A percentile compares a stretch with the other conserved stretches of the same genome.
phyloP scores from a whole-genome alignment of 1,284 basidiomycete species.

The Phenoliferia sp. region DNA sequence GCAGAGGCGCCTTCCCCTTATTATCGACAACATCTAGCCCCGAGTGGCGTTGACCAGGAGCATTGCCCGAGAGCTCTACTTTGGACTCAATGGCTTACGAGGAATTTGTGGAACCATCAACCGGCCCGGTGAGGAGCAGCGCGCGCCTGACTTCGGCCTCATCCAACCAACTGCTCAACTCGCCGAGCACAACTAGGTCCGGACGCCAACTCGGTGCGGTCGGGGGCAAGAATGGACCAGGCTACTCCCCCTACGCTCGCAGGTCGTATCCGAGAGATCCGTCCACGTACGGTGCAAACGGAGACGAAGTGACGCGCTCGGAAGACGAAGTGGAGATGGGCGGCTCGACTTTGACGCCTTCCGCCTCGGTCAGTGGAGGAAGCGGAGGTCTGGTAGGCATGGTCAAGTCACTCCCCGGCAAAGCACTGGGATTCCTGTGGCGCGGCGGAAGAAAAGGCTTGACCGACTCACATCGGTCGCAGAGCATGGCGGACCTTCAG shows the following conservation, averaged over 20 bases:
- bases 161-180: no score
- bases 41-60: no score
- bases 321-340: neutral
- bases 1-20: no score
- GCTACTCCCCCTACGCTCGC: conserved; percentile 28
- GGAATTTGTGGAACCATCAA: no score
- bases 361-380: neutral
- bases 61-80: no score
- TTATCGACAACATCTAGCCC: no score
- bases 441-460: neutral
- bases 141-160: no score
- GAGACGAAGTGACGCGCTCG: neutral
- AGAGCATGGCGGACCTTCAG: neutral
- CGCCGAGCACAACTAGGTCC: conserved; percentile 6
- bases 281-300: neutral
- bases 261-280: conserved; percentile 5
- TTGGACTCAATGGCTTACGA: no score
- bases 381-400: conserved; percentile 12
- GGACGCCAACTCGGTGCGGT: conserved; percentile 17
- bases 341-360: neutral
- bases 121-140: no score
- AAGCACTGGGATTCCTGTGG: conserved; percentile 8
- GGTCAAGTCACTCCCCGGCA: conserved; percentile 18
- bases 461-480: neutral
- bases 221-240: conserved; percentile 16